Conservation (phyloP, 2,329 filamentous ascomycete species). For the Fonsecaea monophora region DNA sequence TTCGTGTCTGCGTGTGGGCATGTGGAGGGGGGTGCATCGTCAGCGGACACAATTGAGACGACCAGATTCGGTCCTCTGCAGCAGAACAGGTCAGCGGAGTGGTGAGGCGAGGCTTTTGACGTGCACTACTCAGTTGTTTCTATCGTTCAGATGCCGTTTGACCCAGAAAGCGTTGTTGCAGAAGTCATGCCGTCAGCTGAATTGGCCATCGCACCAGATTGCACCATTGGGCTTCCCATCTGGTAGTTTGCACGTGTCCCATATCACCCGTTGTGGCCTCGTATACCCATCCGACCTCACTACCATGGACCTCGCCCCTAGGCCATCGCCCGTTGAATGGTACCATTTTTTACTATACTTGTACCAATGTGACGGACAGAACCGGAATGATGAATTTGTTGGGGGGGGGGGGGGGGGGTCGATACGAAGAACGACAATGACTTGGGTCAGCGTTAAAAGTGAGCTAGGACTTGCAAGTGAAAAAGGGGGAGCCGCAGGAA, state of each 20-base stretch:
- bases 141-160: not conserved
- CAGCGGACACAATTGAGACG: conserved; percentile 25
- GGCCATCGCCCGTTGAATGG: not conserved
- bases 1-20: conserved; percentile 20
- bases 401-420: not conserved
- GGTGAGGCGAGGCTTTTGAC: conserved; percentile 14
- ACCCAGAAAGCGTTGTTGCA: conserved; percentile 17
- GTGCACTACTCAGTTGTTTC: not conserved
- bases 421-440: not conserved
- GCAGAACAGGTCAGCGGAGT: conserved; percentile 18
- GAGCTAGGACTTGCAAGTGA: not conserved
- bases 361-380: not conserved
- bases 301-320: not conserved
- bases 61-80: conserved; percentile 27
- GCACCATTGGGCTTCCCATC: conserved; percentile 6
- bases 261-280: not conserved
- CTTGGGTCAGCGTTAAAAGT: not conserved
- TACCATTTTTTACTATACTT: not conserved
- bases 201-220: not conserved
- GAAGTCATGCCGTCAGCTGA: conserved; percentile 23
- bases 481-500: not conserved
- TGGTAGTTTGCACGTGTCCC: conserved; percentile 9
- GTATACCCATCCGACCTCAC: not conserved
- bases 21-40: conserved; percentile 14
- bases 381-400: not conserved